Conservation (phyloP, 768 basidiomycete species). For the Rhizopogon vulgaris region DNA sequence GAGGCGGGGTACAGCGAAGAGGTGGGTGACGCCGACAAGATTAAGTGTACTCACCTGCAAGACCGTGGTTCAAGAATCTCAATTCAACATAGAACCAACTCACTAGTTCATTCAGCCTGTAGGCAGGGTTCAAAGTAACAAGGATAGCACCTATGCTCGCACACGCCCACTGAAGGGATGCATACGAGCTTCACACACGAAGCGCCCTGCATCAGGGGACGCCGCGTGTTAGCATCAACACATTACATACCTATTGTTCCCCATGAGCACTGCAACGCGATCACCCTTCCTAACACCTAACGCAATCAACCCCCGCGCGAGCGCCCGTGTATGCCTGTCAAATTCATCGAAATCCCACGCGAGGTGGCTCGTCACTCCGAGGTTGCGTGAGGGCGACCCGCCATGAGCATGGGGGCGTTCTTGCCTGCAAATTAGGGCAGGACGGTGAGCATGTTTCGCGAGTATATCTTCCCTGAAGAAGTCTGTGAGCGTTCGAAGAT, state of each 20-base stretch:
- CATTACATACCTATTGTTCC: constrained; percentile 65
- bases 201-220: background rate
- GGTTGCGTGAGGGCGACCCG: constrained; percentile 50
- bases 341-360: constrained; percentile 76
- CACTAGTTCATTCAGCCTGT: constrained; percentile 66
- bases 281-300: constrained; percentile 74
- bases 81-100: constrained; percentile 12
- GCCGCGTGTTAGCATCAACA: background rate
- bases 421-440: constrained; percentile 59
- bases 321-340: constrained; percentile 54
- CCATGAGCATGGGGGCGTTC: constrained; percentile 55
- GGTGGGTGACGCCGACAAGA: constrained; percentile 58
- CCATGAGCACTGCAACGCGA: constrained; percentile 77
- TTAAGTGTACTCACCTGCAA: constrained; percentile 53
- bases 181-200: constrained; percentile 53
- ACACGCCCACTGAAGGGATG: constrained; percentile 79
- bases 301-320: constrained; percentile 61
- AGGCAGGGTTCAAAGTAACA: constrained; percentile 81
- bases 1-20: constrained; percentile 68
- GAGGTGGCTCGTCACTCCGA: constrained; percentile 44
- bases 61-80: background rate
- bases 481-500: constrained; percentile 47
- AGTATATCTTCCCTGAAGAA: constrained; percentile 60
- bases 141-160: constrained; percentile 80
- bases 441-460: constrained; percentile 37